Evolutionary conservation across 2,329 filamentous ascomycete species (phyloP).

Genomic region (Aschersonia sp.): DNA sequence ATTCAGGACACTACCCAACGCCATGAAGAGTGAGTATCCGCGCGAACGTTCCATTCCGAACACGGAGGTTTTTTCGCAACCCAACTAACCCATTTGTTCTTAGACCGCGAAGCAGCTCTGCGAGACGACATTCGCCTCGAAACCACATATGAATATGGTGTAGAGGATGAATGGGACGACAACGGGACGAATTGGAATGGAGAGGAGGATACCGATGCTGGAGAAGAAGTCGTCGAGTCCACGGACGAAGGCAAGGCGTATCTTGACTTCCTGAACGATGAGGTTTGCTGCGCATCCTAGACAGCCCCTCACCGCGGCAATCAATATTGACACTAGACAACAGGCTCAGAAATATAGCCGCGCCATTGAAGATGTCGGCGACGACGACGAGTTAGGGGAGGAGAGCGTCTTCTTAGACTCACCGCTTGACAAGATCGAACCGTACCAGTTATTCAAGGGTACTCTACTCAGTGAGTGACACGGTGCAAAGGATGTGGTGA

Average conservation of each 20-base stretch:
- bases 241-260: slow-evolving; percentile 91
- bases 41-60: no score
- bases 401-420: slow-evolving; percentile 89
- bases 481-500: not conserved
- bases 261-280: slow-evolving; percentile 87
- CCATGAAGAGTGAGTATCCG: slow-evolving; percentile 58
- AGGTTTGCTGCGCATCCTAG: slow-evolving; percentile 34
- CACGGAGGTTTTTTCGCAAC: not conserved
- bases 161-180: slow-evolving; percentile 71
- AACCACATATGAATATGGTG: slow-evolving; percentile 46
- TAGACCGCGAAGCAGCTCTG: slow-evolving; percentile 80
- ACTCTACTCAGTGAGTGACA: slow-evolving; percentile 62
- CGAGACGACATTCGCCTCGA: slow-evolving; percentile 73
- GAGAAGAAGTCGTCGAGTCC: slow-evolving; percentile 50
- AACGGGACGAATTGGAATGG: slow-evolving; percentile 71
- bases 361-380: slow-evolving; percentile 46
- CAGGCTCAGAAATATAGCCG: slow-evolving; percentile 74
- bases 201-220: slow-evolving; percentile 57
- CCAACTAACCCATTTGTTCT: not conserved
- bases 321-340: slow-evolving; percentile 9
- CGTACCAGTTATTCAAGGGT: slow-evolving; percentile 77
- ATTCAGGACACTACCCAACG: slow-evolving; percentile 81
- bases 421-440: slow-evolving; percentile 87
- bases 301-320: not conserved
- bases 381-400: slow-evolving; percentile 81